Conservation (phyloP, 371 early-diverging fungal genomes). For the Mortierella sp. region DNA sequence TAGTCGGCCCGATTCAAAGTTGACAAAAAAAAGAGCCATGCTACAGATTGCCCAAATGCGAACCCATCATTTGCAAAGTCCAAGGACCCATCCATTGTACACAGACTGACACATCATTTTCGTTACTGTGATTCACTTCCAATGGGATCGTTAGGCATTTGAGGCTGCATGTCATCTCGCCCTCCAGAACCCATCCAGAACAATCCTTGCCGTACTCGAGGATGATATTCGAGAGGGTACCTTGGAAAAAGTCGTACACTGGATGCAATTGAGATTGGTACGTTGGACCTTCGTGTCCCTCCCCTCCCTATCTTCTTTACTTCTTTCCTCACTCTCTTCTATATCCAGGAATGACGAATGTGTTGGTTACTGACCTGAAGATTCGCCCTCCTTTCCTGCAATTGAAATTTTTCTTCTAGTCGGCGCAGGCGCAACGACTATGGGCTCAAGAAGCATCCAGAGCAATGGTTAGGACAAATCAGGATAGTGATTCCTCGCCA, state of each 20-base stretch:
- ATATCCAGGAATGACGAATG: no score
- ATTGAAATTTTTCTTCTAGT: constrained; percentile 9
- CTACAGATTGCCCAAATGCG: no score
- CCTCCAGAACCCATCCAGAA: constrained; percentile 17
- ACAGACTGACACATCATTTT: no score
- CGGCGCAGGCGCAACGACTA: constrained; percentile 24
- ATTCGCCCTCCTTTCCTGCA: no score
- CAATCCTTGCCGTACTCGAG: constrained; percentile 27
- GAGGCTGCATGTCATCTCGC: constrained; percentile 32
- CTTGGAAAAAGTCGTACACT: constrained; percentile 25
- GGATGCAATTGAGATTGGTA: constrained; percentile 33
- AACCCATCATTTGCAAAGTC: no score
- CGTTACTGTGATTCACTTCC: no score
- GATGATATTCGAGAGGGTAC: constrained; percentile 17
- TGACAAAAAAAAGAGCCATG: no score
- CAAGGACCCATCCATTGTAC: no score
- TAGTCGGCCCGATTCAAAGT: neutral
- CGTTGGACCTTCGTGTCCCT: neutral
- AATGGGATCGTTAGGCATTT: constrained; percentile 21
- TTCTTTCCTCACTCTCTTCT: neutral
- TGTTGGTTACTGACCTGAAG: no score
- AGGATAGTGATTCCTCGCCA: neutral
- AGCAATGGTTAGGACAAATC: constrained; percentile 6
- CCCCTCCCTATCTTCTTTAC: neutral
- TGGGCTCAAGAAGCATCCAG: constrained; percentile 26